Percentiles rank a stretch among this genome's conserved stretches.
Evolutionary conservation across 345 rosid genomes (phyloP).

Genomic region (Camelina sativa): DNA sequence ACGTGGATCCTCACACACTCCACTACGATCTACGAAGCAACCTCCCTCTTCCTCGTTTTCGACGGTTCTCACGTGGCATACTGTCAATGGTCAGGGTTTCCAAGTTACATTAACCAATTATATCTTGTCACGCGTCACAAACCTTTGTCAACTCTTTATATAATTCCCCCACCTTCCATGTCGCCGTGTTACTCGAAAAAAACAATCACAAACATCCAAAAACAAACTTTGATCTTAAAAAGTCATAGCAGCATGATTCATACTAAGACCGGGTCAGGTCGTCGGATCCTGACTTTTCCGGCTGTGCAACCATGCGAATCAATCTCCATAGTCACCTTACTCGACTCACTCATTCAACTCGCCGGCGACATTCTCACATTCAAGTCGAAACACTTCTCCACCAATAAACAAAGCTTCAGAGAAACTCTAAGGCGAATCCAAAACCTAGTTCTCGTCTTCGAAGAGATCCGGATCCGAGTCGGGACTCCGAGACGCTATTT

Average conservation of each 20-base stretch:
- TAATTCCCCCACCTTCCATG: not conserved
- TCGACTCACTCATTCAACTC: conserved; percentile 57
- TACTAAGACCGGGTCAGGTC: conserved; percentile 35
- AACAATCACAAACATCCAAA: conserved; percentile 23
- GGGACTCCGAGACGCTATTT: conserved; percentile 35
- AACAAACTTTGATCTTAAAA: conserved; percentile 14
- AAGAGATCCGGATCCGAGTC: conserved; percentile 58
- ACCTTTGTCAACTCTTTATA: conserved; percentile 23
- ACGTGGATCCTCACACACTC: conserved; percentile 41
- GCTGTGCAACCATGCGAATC: conserved; percentile 75
- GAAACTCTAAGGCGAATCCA: conserved; percentile 58
- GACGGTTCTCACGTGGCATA: conserved; percentile 33
- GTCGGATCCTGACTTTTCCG: conserved; percentile 72
- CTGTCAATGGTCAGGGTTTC: conserved; percentile 36
- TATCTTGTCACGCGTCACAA: conserved; percentile 9
- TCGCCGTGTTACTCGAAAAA: conserved; percentile 1
- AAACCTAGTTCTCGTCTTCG: conserved; percentile 59
- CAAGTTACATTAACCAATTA: conserved; percentile 12
- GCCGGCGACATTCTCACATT: conserved; percentile 51
- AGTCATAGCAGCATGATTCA: conserved; percentile 28
- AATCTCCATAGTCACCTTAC: conserved; percentile 58
- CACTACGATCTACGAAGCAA: conserved; percentile 31
- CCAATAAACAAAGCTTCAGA: conserved; percentile 57
- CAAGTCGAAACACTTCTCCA: conserved; percentile 52
- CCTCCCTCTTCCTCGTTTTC: conserved; percentile 31